Percentiles rank a stretch among this genome's conserved stretches.
These are phyloP conservation scores for Penicillium palitans DNA, from an alignment of 2,329 filamentous ascomycete species.

Conservation along the genomic window DNA sequence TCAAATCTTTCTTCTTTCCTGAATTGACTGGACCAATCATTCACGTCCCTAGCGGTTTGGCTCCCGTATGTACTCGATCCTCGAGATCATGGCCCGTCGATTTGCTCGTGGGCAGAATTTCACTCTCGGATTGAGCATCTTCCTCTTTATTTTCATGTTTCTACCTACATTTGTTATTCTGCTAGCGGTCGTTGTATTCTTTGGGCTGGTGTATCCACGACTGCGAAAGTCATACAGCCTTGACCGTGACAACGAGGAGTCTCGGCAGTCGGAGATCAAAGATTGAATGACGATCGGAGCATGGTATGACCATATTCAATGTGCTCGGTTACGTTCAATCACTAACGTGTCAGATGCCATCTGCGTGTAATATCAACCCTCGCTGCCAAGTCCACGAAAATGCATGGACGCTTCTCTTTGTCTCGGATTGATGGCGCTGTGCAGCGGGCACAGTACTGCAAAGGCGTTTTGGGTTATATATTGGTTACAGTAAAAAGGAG, in stretches of 20 bases:
- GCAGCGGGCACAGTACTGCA: neutral
- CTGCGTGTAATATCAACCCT: neutral
- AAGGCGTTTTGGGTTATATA: neutral
- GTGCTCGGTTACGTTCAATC: neutral
- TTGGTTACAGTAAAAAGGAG: neutral
- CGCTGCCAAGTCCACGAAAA: neutral
- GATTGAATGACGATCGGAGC: neutral
- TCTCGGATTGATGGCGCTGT: neutral
- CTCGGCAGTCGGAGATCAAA: neutral
- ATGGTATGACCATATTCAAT: neutral
- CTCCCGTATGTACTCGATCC: slow-evolving; percentile 18
- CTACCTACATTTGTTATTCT: slow-evolving; percentile 36
- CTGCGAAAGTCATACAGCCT: slow-evolving; percentile 22
- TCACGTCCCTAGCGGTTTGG: neutral
- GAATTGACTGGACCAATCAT: neutral
- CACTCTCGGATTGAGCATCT: slow-evolving; percentile 33
- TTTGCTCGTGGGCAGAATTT: slow-evolving; percentile 29
- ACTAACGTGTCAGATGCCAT: neutral
- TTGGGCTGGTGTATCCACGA: slow-evolving; percentile 32
- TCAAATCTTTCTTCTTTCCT: neutral
- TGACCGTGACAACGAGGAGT: slow-evolving; percentile 9
- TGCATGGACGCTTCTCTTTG: neutral
- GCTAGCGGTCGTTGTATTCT: slow-evolving; percentile 34
- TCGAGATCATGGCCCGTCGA: slow-evolving; percentile 33
- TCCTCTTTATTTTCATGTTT: slow-evolving; percentile 40